Conservation (phyloP, 2,329 filamentous ascomycete species). For the Dactylellina leptospora region DNA sequence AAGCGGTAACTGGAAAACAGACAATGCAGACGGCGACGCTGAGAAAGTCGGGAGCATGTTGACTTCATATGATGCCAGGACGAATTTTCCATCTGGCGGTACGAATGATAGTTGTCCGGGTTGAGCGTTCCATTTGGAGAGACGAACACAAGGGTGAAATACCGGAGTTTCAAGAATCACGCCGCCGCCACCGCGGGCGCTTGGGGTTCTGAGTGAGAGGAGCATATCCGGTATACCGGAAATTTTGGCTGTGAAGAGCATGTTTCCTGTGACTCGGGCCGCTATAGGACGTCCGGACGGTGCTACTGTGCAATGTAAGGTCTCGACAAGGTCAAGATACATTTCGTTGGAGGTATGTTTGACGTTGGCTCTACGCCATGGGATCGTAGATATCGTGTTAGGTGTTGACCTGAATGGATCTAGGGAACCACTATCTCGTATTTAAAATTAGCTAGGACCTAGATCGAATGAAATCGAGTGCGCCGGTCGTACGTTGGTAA, state of each 20-base stretch:
- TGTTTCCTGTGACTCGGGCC: slow-evolving; percentile 87
- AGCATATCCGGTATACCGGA: slow-evolving; percentile 93
- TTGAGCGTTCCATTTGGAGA: slow-evolving; percentile 87
- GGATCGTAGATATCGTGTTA: slow-evolving; percentile 67
- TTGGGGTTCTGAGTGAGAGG: slow-evolving; percentile 79
- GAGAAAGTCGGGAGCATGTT: slow-evolving; percentile 77
- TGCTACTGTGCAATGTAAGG: slow-evolving; percentile 83
- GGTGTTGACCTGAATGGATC: slow-evolving; percentile 59
- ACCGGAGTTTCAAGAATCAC: slow-evolving; percentile 80
- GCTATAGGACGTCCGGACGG: slow-evolving; percentile 87
- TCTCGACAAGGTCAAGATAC: slow-evolving; percentile 95
- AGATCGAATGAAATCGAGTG: no score
- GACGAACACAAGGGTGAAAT: slow-evolving; percentile 92
- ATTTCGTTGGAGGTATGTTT: slow-evolving; percentile 96
- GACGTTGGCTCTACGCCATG: slow-evolving; percentile 91
- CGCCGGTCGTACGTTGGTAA: slow-evolving; percentile 78
- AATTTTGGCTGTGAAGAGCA: slow-evolving; percentile 93
- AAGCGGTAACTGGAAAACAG: slow-evolving; percentile 81
- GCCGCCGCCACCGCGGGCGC: slow-evolving; percentile 61
- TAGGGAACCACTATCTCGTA: slow-evolving; percentile 60
- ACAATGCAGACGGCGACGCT: slow-evolving; percentile 63
- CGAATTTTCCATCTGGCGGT: slow-evolving; percentile 91
- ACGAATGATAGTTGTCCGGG: slow-evolving; percentile 95
- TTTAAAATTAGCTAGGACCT: no score
- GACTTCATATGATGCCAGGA: slow-evolving; percentile 92